Evolutionary conservation across 2,329 filamentous ascomycete genomes (phyloP).

Genomic region (Apiospora marii): DNA sequence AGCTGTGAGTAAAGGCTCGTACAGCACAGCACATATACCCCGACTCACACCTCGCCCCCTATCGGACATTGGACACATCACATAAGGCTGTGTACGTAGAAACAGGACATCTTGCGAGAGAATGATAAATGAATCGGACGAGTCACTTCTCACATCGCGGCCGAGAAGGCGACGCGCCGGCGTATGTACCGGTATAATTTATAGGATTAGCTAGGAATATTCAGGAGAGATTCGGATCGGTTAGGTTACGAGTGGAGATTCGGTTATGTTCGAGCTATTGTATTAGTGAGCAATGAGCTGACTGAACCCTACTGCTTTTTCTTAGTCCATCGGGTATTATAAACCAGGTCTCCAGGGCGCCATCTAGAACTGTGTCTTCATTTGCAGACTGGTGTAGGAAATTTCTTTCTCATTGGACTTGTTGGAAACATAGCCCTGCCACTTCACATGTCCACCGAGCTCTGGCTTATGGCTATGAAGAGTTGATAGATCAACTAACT

Average conservation of each 20-base stretch:
- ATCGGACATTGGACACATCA: too few species aligned
- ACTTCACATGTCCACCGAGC: neutral
- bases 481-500: neutral
- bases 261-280: neutral
- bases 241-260: neutral
- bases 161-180: neutral
- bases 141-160: neutral
- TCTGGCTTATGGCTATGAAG: neutral
- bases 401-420: neutral
- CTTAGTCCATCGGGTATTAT: neutral
- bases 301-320: neutral
- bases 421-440: neutral
- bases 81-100: too few species aligned
- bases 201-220: neutral
- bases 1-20: too few species aligned
- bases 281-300: neutral
- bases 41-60: too few species aligned
- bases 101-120: neutral
- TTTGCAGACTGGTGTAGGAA: slow-evolving; percentile 3
- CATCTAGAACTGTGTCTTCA: neutral
- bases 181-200: neutral
- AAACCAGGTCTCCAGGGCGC: neutral
- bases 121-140: neutral
- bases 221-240: neutral
- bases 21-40: too few species aligned